Conservation (phyloP, 1,284 basidiomycete species). For the Microbotryum saponariae region DNA sequence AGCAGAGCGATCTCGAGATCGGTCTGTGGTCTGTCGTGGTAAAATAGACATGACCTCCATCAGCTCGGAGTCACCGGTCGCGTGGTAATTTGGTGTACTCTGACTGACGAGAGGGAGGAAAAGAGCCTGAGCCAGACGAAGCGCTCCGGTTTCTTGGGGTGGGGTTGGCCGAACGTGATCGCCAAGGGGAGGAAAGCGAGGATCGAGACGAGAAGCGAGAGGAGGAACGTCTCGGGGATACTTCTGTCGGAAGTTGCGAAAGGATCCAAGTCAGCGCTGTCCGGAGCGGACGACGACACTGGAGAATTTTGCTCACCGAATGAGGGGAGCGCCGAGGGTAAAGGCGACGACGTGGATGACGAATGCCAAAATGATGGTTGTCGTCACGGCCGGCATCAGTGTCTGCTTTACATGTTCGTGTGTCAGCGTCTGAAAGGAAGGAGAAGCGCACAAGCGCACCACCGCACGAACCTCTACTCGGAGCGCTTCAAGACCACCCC, state of each 20-base stretch:
- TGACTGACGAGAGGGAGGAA: slow-evolving; percentile 64
- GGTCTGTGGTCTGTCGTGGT: slow-evolving; percentile 50
- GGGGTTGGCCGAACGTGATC: slow-evolving; percentile 40
- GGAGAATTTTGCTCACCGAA: slow-evolving; percentile 46
- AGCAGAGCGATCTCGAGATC: slow-evolving; percentile 66
- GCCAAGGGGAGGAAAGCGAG: slow-evolving; percentile 63
- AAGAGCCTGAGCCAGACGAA: slow-evolving; percentile 64
- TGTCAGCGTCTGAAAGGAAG: not conserved
- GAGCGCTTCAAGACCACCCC: not conserved
- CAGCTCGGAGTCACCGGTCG: too few relatives aligned
- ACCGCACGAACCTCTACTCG: slow-evolving; percentile 2
- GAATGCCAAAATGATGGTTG: slow-evolving; percentile 51
- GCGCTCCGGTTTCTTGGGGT: slow-evolving; percentile 35
- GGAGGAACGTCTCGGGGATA: slow-evolving; percentile 51
- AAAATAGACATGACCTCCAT: not conserved
- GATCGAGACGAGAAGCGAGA: slow-evolving; percentile 61
- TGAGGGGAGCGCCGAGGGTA: slow-evolving; percentile 67
- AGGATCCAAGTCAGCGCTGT: slow-evolving; percentile 15
- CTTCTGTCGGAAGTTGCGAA: slow-evolving; percentile 35
- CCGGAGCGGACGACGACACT: slow-evolving; percentile 3
- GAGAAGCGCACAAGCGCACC: not conserved
- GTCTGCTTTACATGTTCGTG: slow-evolving; percentile 7
- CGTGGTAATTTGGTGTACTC: not conserved
- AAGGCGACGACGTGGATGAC: slow-evolving; percentile 51
- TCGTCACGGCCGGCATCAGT: slow-evolving; percentile 45